Evolutionary conservation across 495 filamentous ascomycete species (phyloP).

Genomic region (Rhypophila decipiens): DNA sequence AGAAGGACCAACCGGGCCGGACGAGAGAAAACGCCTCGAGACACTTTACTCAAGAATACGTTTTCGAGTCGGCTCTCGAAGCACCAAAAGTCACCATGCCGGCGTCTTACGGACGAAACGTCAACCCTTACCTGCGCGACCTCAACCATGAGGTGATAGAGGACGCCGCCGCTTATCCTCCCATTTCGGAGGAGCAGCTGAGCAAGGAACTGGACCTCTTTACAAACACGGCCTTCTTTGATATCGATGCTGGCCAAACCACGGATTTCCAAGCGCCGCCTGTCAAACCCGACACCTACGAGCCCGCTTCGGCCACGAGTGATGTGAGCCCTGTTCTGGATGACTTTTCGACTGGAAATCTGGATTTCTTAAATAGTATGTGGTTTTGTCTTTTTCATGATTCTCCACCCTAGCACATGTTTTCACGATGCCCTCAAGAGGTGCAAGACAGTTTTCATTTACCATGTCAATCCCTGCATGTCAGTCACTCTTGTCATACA

Average conservation of each 20-base stretch:
- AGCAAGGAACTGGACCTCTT: conserved; percentile 75
- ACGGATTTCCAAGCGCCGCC: conserved; percentile 33
- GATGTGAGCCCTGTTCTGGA: conserved; percentile 31
- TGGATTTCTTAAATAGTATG: conserved; percentile 16
- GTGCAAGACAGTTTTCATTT: too few relatives aligned
- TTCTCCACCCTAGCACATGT: too few relatives aligned
- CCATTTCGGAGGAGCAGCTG: conserved; percentile 52
- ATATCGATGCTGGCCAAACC: conserved; percentile 59
- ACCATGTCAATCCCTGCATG: too few relatives aligned
- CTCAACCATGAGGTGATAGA: conserved; percentile 80
- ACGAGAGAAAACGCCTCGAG: too few relatives aligned
- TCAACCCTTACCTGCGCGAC: conserved; percentile 81
- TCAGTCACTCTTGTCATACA: too few relatives aligned
- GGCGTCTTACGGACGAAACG: conserved; percentile 67
- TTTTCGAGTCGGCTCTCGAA: too few relatives aligned
- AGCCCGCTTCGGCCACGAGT: conserved; percentile 26
- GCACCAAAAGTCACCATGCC: conserved; percentile 54
- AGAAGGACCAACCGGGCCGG: too few relatives aligned
- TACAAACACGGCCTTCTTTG: conserved; percentile 90
- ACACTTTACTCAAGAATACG: too few relatives aligned
- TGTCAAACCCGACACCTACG: conserved; percentile 26
- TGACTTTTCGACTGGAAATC: conserved; percentile 32
- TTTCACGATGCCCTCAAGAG: too few relatives aligned
- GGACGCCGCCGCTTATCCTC: conserved; percentile 50
- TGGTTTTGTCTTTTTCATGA: conserved; percentile 10